Conservation (phyloP, 805 yeast genomes). For the Vanderwaltozyma tropicalis region DNA sequence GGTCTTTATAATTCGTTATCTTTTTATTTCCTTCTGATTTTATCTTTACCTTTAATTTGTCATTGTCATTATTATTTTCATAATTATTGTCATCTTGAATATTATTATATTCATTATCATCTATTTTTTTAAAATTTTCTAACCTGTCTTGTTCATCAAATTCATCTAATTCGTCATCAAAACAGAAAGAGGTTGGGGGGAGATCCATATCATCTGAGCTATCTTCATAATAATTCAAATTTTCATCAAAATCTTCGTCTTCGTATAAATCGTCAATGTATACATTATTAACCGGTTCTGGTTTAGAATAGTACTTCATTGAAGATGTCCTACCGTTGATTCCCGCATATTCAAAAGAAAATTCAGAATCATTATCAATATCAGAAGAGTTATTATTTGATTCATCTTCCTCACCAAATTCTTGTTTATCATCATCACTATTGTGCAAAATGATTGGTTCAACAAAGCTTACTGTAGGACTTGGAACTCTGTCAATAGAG, state of each 20-base stretch:
- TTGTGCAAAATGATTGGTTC: neutral
- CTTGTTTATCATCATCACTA: neutral
- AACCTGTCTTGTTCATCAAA: too few species aligned
- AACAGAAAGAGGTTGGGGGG: conserved; percentile 23
- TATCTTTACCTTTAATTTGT: neutral
- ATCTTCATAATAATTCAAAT: conserved; percentile 28
- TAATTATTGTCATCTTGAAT: conserved; percentile 2
- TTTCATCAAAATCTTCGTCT: conserved; percentile 35
- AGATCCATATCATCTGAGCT: conserved; percentile 27
- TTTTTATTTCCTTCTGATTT: neutral
- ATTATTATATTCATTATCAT: conserved; percentile 14
- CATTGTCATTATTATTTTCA: neutral
- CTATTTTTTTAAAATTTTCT: too few species aligned
- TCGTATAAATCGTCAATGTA: conserved; percentile 33
- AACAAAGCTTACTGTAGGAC: neutral
- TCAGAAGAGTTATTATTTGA: conserved; percentile 3
- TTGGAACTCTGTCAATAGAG: neutral
- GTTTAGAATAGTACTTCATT: conserved; percentile 38
- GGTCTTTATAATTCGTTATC: conserved; percentile 11
- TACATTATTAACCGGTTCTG: conserved; percentile 18
- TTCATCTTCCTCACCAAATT: neutral
- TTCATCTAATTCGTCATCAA: conserved; percentile 1
- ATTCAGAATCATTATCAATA: conserved; percentile 25
- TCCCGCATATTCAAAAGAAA: conserved; percentile 41
- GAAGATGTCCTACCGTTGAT: conserved; percentile 44